These are phyloP conservation scores for Globisporangium carolinianum DNA, from an alignment of 352 stramenopile species.

Conservation along the genomic window DNA sequence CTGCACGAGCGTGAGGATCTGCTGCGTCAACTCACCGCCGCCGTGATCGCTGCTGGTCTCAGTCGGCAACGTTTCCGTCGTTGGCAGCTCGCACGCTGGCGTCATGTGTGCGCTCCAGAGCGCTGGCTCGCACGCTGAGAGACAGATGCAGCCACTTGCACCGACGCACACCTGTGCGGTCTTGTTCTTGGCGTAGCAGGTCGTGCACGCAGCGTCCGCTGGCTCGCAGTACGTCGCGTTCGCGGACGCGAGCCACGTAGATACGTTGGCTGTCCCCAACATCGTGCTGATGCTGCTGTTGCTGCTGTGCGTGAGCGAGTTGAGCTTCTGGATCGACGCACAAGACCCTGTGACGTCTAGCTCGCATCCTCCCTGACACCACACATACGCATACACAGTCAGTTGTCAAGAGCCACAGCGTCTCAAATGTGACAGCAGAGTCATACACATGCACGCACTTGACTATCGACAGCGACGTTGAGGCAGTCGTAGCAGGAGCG, in stretches of 20 bases:
- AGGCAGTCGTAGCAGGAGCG: slow-evolving; percentile 5
- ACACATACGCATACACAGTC: no score
- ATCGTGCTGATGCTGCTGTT: no score
- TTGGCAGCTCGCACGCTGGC: slow-evolving; percentile 27
- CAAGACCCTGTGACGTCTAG: no score
- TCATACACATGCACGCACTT: not conserved
- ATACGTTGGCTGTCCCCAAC: no score
- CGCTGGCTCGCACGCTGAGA: slow-evolving; percentile 43
- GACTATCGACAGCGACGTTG: not conserved
- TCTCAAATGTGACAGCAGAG: not conserved
- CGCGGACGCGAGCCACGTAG: slow-evolving; percentile 22
- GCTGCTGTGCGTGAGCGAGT: no score
- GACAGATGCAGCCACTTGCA: slow-evolving; percentile 32
- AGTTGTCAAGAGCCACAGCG: no score
- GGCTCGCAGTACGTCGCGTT: slow-evolving; percentile 49
- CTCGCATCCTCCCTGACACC: no score
- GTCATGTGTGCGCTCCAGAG: slow-evolving; percentile 26
- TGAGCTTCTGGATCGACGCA: no score
- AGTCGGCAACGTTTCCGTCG: not conserved
- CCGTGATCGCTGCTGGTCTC: not conserved
- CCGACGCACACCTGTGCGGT: slow-evolving; percentile 32
- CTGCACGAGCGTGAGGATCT: no score
- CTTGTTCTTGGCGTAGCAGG: slow-evolving; percentile 15
- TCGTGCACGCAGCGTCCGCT: slow-evolving; percentile 22
- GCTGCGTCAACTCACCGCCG: slow-evolving; percentile 12